Evolutionary conservation across 805 yeast species (phyloP), one percentile per base, ranked within the genome.

Genomic region (Nematodospora valgi): DNA sequence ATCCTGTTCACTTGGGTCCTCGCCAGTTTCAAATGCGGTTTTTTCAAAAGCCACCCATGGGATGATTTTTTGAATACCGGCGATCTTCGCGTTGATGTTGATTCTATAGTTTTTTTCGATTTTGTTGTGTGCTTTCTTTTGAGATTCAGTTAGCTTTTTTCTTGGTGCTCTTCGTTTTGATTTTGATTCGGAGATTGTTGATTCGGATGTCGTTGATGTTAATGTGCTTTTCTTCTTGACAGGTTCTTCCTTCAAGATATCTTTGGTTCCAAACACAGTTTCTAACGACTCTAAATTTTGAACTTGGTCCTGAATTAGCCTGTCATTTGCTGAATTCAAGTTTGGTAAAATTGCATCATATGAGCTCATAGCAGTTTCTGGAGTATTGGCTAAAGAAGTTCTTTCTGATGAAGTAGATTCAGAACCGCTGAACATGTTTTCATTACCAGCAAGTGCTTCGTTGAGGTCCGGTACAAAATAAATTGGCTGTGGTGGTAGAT

Each of bases 21-120:
- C 37, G 8, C 58, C 59, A 11, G 71, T 68, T 47, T 75, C 82
- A 50, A 79, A 79, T 0, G 83, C 82, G 3, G 82, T 74, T 43
- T 74, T 74, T 40, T 78, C 84, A 32, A 66, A 57, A 3, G 80
- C 74, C 35, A 80, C 75, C 77, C 82, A 75, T 9, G 88, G 88
- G 23, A 82, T 80, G 16, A 81, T 66, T 47, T 72, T 73, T 50
- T 80, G 85, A 35, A 81, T 58, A 20, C 78, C 78, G 4, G 83
- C 83, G 37, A 82, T 82, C 53, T 80, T 81, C 9, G 83, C 76
- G 52, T 81, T 81, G 54, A 82, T 80, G 54, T 81, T 81, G 41
- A 79, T 80, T 52, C 87, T 64, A 55, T 82, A 81, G 40, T 80
- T 72, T 52, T 81, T 78, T 51, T 82, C 88, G 43, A 82, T 79